Base-by-base conservation (phyloP, 805 yeast genomes). In the Saccharomycopsis javanensis region DNA sequence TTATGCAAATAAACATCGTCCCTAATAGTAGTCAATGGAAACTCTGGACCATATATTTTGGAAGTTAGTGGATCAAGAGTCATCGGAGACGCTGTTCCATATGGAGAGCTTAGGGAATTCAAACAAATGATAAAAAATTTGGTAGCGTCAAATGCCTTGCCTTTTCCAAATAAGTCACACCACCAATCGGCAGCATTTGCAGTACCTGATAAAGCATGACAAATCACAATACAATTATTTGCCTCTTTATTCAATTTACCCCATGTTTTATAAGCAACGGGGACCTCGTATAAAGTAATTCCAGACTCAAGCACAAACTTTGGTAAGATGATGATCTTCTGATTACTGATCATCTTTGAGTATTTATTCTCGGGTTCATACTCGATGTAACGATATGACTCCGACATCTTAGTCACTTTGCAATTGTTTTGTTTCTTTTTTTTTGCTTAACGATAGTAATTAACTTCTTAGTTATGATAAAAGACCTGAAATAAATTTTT, bases 181-280 rank as follows among this genome's bases (percentile, higher is more conserved):
- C 99, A 94, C 99, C 99, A 94, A 66, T 94, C 99, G 42, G 86
- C 79, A 16, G 92, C 96, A 68, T 94, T 98, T 0, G 96, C 80
- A 0, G 97, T 89, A 0, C 99, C 99, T 0, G 98, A 90, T 56
- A 94, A 75, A 0, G 99, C 98, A 73, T 94, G 99, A 64, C 96
- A 87, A 13, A 94, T 87, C n/a, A 94, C 81, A 75, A 94, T 74
- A 59, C 85, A 90, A 67, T 94, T 94, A 63, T 83, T 83, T 7
- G 79, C 82, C 2, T 69, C 72, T 6, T 75, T 79, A 66, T 90
- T 90, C 51, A 94, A 76, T 56, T 79, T 76, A 1, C 99, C 99
- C 97, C 97, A 94, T 0, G 96, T 86, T 69, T 92, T 92, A 73
- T 87, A 94, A 1, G 98, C 99, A 23, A 94, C 87, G 0, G 97